Base-by-base conservation (phyloP, 2,329 filamentous ascomycete species). In the Metarhizium humberi region DNA sequence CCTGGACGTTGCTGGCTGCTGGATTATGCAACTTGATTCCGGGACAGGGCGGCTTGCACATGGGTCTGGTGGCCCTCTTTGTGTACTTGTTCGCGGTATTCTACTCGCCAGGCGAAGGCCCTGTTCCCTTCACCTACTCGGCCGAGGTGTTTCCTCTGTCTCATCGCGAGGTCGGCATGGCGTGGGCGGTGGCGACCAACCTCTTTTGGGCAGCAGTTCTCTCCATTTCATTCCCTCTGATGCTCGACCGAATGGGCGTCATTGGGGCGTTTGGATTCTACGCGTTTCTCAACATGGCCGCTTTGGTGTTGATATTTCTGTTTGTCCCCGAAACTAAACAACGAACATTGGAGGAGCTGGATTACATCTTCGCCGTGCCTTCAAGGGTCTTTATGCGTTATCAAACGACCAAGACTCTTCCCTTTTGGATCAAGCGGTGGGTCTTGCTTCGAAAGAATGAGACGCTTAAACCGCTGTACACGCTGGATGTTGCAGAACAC, bases 121-220 rank as follows among this genome's bases (percentile, higher is more conserved):
- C 81, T 4, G 85, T 88, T 7, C 84, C 85, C 0, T 88, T 85
- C 64, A 81, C 82, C 0, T 88, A 88, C 69, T 80, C 77, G 5
- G 84, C 85, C 46, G 86, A 88, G 66, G 82, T 87, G 2, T 88
- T 85, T 65, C 85, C 86, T 0, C 76, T 88, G 0, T 85, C 82
- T 1, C 85, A 88, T 65, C 78, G 86, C 62, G 86, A 88, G 64
- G 77, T 88, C 29, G 86, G 86, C 55, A 88, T 89, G 86, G 79
- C 78, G 0, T 87, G 79, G 69, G 80, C 84, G 7, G 85, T 88
- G 8, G 82, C 85, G 1, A 87, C 82, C 0, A 86, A 82, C 58
- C 73, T 86, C 7, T 78, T 78, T 62, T 82, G 77, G 77, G 81
- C 80, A 0, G 75, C 79, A 0, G 78, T 87, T 0, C 70, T 85